A percentile compares a stretch with the other conserved stretches of the same genome.
phyloP scores from a whole-genome alignment of 768 basidiomycete species.

The Hysterangium stoloniferum region DNA sequence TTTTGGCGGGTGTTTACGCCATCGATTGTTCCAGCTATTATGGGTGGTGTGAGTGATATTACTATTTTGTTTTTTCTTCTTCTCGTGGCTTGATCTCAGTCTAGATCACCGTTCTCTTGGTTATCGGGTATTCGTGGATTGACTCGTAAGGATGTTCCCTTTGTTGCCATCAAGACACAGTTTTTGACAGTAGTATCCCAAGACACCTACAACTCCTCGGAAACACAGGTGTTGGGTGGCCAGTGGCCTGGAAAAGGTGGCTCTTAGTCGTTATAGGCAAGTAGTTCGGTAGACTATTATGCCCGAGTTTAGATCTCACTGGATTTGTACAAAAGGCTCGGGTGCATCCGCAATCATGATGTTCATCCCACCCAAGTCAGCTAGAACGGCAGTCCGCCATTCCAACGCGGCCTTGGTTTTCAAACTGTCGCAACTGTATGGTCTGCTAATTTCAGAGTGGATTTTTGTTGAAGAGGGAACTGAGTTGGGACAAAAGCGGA shows the following conservation, averaged over 20 bases:
- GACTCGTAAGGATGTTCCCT: slow-evolving; percentile 24
- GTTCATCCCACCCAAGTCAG: slow-evolving; percentile 44
- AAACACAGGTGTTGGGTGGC: slow-evolving; percentile 46
- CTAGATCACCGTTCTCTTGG: slow-evolving; percentile 36
- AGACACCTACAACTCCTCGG: slow-evolving; percentile 36
- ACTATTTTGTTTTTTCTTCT: neutral
- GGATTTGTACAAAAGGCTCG: slow-evolving; percentile 27
- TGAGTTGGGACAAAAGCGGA: slow-evolving; percentile 13
- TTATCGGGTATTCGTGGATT: slow-evolving; percentile 51
- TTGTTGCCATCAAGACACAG: neutral
- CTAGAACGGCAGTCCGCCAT: slow-evolving; percentile 38
- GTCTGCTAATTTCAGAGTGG: slow-evolving; percentile 35
- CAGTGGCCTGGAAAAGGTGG: slow-evolving; percentile 44
- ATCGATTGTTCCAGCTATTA: slow-evolving; percentile 27
- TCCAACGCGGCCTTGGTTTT: slow-evolving; percentile 35
- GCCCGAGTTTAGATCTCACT: neutral
- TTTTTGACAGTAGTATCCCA: neutral
- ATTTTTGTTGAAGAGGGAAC: slow-evolving; percentile 21
- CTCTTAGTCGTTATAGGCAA: slow-evolving; percentile 42
- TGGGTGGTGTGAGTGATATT: slow-evolving; percentile 28
- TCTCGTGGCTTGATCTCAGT: neutral
- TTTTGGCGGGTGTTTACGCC: slow-evolving; percentile 45
- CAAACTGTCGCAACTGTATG: slow-evolving; percentile 35
- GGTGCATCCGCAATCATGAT: slow-evolving; percentile 46
- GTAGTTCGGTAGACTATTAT: slow-evolving; percentile 10